These are phyloP conservation scores for Pythium oligandrum DNA, from an alignment of 352 stramenopile genomes.

Conservation along the genomic window DNA sequence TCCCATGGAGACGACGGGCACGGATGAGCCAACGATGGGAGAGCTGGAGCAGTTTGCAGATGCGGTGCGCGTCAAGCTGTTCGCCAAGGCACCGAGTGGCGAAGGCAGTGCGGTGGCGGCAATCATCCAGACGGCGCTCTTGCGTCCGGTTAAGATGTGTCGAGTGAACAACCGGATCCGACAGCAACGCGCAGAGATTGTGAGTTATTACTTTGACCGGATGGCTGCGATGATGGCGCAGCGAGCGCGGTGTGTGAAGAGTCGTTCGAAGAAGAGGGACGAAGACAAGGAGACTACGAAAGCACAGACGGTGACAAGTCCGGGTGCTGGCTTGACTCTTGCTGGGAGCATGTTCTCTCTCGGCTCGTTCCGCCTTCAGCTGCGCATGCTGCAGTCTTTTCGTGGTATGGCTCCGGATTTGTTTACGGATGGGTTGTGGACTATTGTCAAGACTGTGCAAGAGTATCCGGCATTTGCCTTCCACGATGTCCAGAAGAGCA, in stretches of 20 bases:
- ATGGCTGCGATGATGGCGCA: neutral
- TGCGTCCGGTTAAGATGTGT: conserved; percentile 1
- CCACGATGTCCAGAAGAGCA: conserved; percentile 13
- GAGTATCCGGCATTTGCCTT: conserved; percentile 57
- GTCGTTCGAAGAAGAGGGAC: neutral
- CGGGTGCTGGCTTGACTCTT: conserved; percentile 11
- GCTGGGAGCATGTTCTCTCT: conserved; percentile 38
- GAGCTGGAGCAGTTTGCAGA: conserved; percentile 60
- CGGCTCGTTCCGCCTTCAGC: conserved; percentile 52
- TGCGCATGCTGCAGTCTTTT: conserved; percentile 65
- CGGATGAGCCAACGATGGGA: conserved; percentile 45
- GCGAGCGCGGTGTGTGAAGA: conserved; percentile 3
- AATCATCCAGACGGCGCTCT: conserved; percentile 15
- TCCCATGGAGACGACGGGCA: conserved; percentile 33
- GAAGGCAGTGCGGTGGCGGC: conserved; percentile 5
- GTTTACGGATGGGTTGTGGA: conserved; percentile 46
- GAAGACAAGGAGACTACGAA: conserved; percentile 3
- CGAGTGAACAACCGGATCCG: conserved; percentile 8
- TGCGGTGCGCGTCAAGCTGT: conserved; percentile 50
- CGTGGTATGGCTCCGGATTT: conserved; percentile 28
- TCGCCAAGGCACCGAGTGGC: conserved; percentile 13
- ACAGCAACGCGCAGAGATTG: conserved; percentile 17
- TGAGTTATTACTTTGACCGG: conserved; percentile 13
- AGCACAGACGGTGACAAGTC: conserved; percentile 11
- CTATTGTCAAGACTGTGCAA: conserved; percentile 47